A percentile compares a stretch with the other conserved stretches of the same genome.
These are phyloP conservation scores for Amphibolis antarctica DNA, from an alignment of 106 monocot species.

Conservation along the genomic window DNA sequence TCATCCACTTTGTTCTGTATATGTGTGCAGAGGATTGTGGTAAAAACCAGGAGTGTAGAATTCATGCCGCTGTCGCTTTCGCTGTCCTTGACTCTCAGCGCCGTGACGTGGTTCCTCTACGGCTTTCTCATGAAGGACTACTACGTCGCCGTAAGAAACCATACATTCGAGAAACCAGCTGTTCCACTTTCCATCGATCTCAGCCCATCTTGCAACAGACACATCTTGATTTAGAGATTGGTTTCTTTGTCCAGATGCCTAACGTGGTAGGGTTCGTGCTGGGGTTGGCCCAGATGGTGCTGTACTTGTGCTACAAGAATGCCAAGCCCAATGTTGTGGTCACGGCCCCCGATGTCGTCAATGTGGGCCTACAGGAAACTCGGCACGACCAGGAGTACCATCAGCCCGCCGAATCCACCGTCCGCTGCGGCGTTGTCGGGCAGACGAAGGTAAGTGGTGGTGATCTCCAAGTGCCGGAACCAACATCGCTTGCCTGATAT, in stretches of 20 bases:
- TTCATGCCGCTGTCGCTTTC: slow-evolving; percentile 24
- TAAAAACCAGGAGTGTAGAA: slow-evolving; percentile 21
- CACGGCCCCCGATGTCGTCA: background rate
- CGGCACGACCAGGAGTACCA: too few species aligned
- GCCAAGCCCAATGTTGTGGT: background rate
- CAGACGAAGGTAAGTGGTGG: too few species aligned
- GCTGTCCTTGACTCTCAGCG: slow-evolving; percentile 17
- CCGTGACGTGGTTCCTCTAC: slow-evolving; percentile 20
- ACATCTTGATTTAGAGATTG: background rate
- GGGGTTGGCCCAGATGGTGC: slow-evolving; percentile 47
- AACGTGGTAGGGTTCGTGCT: slow-evolving; percentile 59
- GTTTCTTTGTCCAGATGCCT: slow-evolving; percentile 28
- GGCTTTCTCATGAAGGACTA: slow-evolving; percentile 15
- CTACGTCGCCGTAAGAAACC: slow-evolving; percentile 13
- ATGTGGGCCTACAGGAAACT: too few species aligned
- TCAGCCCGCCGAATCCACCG: too few species aligned
- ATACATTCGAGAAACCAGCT: background rate
- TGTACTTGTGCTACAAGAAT: slow-evolving; percentile 44
- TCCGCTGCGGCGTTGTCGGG: too few species aligned
- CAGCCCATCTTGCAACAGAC: background rate
- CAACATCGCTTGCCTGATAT: too few species aligned
- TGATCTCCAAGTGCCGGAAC: too few species aligned
- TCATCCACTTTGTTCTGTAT: too few species aligned
- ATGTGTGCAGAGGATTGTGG: slow-evolving; percentile 15
- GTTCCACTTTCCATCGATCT: background rate